These are phyloP conservation scores for Biancaea sappan DNA, from an alignment of 306 rosid genomes.

Conservation along the genomic window DNA sequence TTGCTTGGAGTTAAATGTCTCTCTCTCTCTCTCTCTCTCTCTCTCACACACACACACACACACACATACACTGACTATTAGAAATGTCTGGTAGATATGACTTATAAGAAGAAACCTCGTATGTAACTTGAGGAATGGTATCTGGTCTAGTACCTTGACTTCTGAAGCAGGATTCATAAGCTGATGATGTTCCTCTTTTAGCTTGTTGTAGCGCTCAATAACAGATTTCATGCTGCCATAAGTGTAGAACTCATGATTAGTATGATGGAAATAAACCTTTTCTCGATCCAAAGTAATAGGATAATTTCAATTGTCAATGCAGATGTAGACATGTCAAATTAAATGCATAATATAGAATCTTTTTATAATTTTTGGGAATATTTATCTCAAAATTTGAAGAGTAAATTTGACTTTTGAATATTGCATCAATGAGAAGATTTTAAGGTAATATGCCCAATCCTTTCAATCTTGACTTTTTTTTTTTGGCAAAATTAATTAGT, in stretches of 20 bases:
- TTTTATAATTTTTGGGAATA: background rate
- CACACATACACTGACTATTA: background rate
- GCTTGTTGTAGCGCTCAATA: constrained; percentile 59
- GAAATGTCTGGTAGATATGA: background rate
- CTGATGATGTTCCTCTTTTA: constrained; percentile 48
- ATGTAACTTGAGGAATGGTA: background rate
- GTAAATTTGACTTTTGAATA: background rate
- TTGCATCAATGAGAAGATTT: background rate
- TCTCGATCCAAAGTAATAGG: background rate
- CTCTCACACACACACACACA: too few species aligned
- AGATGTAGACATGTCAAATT: background rate
- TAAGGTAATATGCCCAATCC: too few species aligned
- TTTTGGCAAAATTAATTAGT: too few species aligned
- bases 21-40: too few species aligned
- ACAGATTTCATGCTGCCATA: constrained; percentile 58
- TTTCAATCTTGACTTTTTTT: too few species aligned
- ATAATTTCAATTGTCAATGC: background rate
- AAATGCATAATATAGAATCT: background rate
- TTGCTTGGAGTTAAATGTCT: too few species aligned
- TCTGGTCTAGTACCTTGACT: constrained; percentile 50
- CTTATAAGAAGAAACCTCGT: background rate
- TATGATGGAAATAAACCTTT: background rate
- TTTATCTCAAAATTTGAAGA: background rate
- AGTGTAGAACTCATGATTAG: background rate
- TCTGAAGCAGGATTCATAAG: constrained; percentile 50